Base-by-base conservation (phyloP, 1,284 basidiomycete genomes). In the Tetrapyrgos nigripes region DNA sequence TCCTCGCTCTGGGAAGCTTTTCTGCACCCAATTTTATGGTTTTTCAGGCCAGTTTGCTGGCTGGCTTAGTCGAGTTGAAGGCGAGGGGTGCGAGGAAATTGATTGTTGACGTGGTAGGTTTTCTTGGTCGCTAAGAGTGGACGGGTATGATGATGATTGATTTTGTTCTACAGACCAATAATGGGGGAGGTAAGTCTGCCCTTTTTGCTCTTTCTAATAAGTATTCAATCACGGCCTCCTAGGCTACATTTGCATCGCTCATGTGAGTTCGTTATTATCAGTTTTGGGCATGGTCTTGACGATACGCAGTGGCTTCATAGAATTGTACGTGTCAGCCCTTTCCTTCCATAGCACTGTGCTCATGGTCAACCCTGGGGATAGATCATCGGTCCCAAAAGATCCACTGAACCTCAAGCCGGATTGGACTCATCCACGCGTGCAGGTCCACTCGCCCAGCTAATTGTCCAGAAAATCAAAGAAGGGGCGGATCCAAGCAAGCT, bases 1-100 rank as follows among this genome's bases (percentile, higher is more conserved):
- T 87, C 1, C 72, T 87, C 50, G 82, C 83, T 19, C 76, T 87
- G 14, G 85, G 85, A 17, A 86, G 84, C 66, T 87, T 87, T 69
- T 80, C 79, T 1, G 82, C 81, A 13, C 60, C 62, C 3, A 71
- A 74, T 58, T 83, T 82, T 62, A 68, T 71, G 50, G 63, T 63
- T 2, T 78, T 87, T 58, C 70, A 81, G 60, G 64, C 70, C 28
- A 78, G 79, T 37, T 66, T 87, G 54, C 62, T 87, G 50, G 71
- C 71, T 2, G 86, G 85, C 6, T 67, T 87, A 62, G 69, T 77
- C 31, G 77, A 74, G 17, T 68, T 88, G 64, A 85, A 81, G 65
- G 66, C 70, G 17, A 63, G 70, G 51, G 85, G 85, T 45, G 84
- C 83, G 11, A 81, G 76, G 4, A 80, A 78, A 64, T 70, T 87